Base-by-base conservation (phyloP, 2,329 filamentous ascomycete species). In the Diaporthe sp. region DNA sequence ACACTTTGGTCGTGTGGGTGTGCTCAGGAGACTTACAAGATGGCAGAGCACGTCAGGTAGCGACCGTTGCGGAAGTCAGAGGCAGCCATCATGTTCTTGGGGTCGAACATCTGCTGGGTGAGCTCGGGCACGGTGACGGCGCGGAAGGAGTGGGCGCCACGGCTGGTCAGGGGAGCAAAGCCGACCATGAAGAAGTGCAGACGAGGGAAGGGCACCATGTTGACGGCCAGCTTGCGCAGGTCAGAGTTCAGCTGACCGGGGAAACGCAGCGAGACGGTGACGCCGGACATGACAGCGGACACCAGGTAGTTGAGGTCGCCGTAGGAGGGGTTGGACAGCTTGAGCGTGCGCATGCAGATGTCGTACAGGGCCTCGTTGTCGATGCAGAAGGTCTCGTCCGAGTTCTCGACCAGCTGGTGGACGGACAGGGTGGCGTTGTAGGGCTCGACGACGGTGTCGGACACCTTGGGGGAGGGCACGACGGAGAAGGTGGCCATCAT, bases 121-220 rank as follows among this genome's bases (percentile, higher is more conserved):
- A 99, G 92, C 91, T 99, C 97, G 74, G 97, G 96, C 77, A 99
- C 97, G 83, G 93, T 96, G 86, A 98, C 94, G 79, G 97, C 96
- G 84, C 97, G 97, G 96, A 98, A 99, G 81, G 94, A 95, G 91
- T 97, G 87, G 79, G 96, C 94, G 81, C 88, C 88, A 78, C 88
- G 88, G 87, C 95, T 97, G 86, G 97, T 99, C 83, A 99, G 92
- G 84, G 97, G 97, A 87, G 97, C 96, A 86, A 99, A 99, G 86
- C 97, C 97, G 85, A 99, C 97, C 97, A 99, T 99, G 93, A 99
- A 99, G 93, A 99, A 99, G 89, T 99, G 97, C 78, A 99, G 95
- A 95, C 97, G 97, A 80, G 97, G 97, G 94, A 99, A 99, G 77
- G 97, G 97, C 88, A 99, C 97, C 91, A 99, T 99, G 94, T 99